Percentiles rank a stretch among this genome's conserved stretches.
These are phyloP conservation scores for Hyphodiscus sp. DNA, from an alignment of 2,329 filamentous ascomycete species.

Conservation along the genomic window DNA sequence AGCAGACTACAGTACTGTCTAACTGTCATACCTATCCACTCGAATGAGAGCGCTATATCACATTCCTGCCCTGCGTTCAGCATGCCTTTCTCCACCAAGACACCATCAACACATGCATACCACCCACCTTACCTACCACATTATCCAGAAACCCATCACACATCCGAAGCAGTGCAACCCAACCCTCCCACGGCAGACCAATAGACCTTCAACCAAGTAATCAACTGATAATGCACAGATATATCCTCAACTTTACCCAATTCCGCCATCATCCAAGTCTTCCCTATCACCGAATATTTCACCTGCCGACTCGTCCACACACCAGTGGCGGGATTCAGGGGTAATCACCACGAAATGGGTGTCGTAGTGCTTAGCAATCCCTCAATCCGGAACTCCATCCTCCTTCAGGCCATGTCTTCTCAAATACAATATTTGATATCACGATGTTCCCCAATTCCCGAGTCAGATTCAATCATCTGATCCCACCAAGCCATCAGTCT, in stretches of 20 bases:
- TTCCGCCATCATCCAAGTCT: background rate
- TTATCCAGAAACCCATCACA: background rate
- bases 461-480: no score
- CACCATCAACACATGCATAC: no score
- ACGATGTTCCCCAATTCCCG: background rate
- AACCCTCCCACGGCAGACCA: no score
- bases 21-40: no score
- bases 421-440: background rate
- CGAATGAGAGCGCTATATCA: no score
- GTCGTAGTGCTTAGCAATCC: no score
- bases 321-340: background rate
- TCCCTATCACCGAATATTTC: background rate
- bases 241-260: background rate
- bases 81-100: no score
- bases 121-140: no score
- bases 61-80: no score
- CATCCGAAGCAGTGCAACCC: background rate
- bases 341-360: background rate
- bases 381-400: background rate
- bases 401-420: background rate
- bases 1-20: no score
- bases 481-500: no score
- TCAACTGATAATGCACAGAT: background rate
- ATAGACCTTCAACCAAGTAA: background rate
- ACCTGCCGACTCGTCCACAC: background rate